These are phyloP conservation scores for Hansenula sp. DNA, from an alignment of 1,139 yeast species.

Conservation along the genomic window DNA sequence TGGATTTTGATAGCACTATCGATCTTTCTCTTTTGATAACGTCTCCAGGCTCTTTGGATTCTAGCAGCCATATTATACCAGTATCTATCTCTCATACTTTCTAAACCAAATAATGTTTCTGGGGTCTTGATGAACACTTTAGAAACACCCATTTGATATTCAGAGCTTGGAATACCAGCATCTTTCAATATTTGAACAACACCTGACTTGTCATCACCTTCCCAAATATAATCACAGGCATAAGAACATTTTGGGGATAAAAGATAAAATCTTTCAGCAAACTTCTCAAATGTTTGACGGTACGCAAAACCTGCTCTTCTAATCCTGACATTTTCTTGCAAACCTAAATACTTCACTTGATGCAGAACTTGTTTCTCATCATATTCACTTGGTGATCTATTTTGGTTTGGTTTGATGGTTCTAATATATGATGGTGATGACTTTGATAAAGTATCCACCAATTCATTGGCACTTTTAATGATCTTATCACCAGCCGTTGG, in stretches of 20 bases:
- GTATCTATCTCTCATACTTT: conserved; percentile 93
- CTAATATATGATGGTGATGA: conserved; percentile 95
- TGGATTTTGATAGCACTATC: conserved; percentile 88
- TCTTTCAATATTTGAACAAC: conserved; percentile 74
- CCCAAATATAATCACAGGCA: conserved; percentile 98
- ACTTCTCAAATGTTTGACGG: conserved; percentile 94
- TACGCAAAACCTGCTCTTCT: conserved; percentile 99
- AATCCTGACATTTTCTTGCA: conserved; percentile 94
- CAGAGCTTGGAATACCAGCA: conserved; percentile 74
- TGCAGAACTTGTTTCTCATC: conserved; percentile 88
- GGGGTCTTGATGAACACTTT: conserved; percentile 96
- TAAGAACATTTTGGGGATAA: conserved; percentile 88
- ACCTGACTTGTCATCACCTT: conserved; percentile 82
- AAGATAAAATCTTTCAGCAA: conserved; percentile 92
- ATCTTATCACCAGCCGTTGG: conserved; percentile 98
- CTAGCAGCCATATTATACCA: conserved; percentile 99
- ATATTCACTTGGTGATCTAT: conserved; percentile 86
- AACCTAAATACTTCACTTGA: conserved; percentile 93
- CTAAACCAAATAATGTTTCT: conserved; percentile 92
- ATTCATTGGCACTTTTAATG: conserved; percentile 83
- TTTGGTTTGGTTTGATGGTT: conserved; percentile 96
- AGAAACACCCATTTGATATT: conserved; percentile 91
- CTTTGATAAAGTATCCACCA: conserved; percentile 84
- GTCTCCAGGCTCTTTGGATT: conserved; percentile 96
- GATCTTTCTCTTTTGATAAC: conserved; percentile 72